Evolutionary conservation across 345 rosid species (phyloP).

Genomic region (Fremontodendron californicum): DNA sequence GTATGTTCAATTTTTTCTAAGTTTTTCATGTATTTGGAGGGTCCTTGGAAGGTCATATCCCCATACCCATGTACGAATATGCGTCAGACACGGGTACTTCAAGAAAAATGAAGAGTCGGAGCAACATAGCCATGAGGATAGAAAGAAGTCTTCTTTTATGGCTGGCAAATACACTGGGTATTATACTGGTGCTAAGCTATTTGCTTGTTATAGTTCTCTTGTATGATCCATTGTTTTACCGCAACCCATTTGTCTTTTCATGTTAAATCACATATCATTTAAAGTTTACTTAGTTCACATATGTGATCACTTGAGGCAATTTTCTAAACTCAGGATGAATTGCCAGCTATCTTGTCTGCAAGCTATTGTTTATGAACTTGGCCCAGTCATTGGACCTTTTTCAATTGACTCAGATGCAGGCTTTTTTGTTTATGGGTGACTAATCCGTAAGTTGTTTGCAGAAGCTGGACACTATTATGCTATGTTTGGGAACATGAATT

Average conservation of each 20-base stretch:
- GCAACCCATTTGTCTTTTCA: not conserved
- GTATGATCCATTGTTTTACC: not conserved
- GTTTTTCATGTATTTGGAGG: too few relatives aligned
- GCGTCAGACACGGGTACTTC: too few relatives aligned
- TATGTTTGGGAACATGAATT: too few relatives aligned
- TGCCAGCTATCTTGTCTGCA: not conserved
- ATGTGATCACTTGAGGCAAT: not conserved
- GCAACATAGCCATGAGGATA: too few relatives aligned
- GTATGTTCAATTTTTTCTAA: too few relatives aligned
- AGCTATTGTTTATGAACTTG: not conserved
- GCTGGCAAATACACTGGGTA: not conserved
- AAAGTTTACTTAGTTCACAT: not conserved
- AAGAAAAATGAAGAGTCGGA: too few relatives aligned
- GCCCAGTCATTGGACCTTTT: not conserved
- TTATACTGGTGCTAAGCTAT: not conserved
- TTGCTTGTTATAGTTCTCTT: not conserved
- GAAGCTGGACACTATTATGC: not conserved
- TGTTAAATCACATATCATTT: not conserved
- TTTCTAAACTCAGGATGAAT: not conserved
- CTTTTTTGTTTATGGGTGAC: not conserved
- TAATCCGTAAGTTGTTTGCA: not conserved
- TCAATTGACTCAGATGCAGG: too few relatives aligned
- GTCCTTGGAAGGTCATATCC: too few relatives aligned
- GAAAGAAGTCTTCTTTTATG: not conserved
- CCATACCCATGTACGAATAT: too few relatives aligned